Conservation (phyloP, 208 protist species). For the Crithidia expoeki region DNA sequence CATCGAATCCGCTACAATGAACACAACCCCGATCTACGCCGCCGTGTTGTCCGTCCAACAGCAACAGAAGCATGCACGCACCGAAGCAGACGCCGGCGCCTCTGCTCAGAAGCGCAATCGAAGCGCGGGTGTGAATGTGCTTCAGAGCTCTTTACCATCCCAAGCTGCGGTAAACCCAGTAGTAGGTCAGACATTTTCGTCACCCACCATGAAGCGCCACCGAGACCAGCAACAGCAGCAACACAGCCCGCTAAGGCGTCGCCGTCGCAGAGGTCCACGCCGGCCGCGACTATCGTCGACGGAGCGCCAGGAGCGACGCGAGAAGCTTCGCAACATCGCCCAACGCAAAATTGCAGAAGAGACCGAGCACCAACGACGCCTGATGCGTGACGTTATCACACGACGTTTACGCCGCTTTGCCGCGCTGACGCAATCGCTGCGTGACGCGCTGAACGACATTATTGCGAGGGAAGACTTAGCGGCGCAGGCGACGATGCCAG, state of each 20-base stretch:
- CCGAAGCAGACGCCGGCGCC: not conserved
- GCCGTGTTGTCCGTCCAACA: not conserved
- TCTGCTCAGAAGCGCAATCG: constrained; percentile 19
- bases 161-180: not conserved
- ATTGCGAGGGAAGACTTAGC: constrained; percentile 27
- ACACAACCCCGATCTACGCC: constrained; percentile 16
- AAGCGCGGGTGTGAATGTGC: not conserved
- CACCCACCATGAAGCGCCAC: not conserved
- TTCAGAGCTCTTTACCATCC: not conserved
- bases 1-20: constrained; percentile 23
- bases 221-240: not conserved
- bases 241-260: not conserved
- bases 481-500: not conserved
- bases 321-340: constrained; percentile 30
- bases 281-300: constrained; percentile 9
- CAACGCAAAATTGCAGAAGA: constrained; percentile 29
- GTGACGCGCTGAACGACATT: constrained; percentile 39
- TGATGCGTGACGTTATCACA: constrained; percentile 48
- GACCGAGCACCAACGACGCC: constrained; percentile 38
- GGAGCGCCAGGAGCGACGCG: constrained; percentile 27
- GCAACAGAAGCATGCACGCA: not conserved
- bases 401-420: constrained; percentile 48
- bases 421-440: constrained; percentile 38
- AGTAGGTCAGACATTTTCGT: not conserved
- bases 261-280: not conserved